Evolutionary conservation across 2,329 filamentous ascomycete species (phyloP), one percentile per base, ranked within the genome.

Genomic region (Colletotrichum sp.): DNA sequence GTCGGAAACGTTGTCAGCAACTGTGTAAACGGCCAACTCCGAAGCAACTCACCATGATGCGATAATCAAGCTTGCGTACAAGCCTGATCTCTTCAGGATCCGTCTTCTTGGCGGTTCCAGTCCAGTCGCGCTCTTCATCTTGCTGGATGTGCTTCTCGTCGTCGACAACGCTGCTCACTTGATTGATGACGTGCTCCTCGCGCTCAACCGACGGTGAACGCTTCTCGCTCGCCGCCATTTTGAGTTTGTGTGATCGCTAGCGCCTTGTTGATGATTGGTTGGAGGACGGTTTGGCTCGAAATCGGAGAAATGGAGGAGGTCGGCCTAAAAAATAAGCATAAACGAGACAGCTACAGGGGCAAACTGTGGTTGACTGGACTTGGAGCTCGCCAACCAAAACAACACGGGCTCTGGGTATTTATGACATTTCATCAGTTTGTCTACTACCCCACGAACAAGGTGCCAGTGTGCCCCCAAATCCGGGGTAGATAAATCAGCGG

Each of bases 61-160:
- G 82, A 15, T 75, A 79, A 71, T 87, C 86, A 7, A 87, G 82
- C 79, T 87, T 87, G 59, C 82, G 82, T 8, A 87, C 85, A 7
- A 87, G 80, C 6, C 76, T 79, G 61, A 84, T 86, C 80, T 87
- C 86, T 26, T 82, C 79, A 0, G 84, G 84, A 43, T 87, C 84
- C 5, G 84, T 86, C 78, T 86, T 86, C 76, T 79, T 81, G 59
- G 79, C 80, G 2, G 83, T 82, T 21, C 85, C 85, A 18, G 85
- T 84, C 77, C 85, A 86, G 74, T 86, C 85, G n/a, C 79, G 71
- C 21, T 71, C 72, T 24, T 73, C 78, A 48, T 81, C 81, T n/a
- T 81, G 80, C 34, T 55, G 75, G 26, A 71, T 28, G 24, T 61
- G 60, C 59, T 77, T 77, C 69, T 78, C 69, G 8, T 78, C 77